Evolutionary conservation across 495 filamentous ascomycete species (phyloP).

Genomic region (Aspergillus nanangensis): DNA sequence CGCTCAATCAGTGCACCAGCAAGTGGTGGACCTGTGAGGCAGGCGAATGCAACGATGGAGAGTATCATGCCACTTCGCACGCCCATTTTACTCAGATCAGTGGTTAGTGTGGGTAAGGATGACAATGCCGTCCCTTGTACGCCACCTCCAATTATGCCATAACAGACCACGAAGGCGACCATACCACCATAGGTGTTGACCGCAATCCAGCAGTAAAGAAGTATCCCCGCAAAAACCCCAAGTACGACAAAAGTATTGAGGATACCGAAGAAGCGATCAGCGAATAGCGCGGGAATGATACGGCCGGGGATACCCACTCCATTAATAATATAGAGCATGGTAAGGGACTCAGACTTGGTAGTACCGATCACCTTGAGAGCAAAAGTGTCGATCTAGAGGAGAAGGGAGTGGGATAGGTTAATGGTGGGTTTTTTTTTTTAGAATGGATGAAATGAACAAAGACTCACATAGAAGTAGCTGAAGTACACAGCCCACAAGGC

Average conservation of each 20-base stretch:
- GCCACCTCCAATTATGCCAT: not conserved
- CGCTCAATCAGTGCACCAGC: not conserved
- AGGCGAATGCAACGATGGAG: not conserved
- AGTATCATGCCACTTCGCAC: not conserved
- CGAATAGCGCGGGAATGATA: constrained; percentile 1
- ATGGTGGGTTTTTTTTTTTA: not conserved
- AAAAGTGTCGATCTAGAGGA: constrained; percentile 1
- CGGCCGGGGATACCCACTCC: constrained; percentile 5
- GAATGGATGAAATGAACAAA: not conserved
- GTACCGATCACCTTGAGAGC: not conserved
- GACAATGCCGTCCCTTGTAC: not conserved
- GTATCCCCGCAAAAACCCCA: not conserved
- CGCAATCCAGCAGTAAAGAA: not conserved
- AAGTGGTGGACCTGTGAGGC: not conserved
- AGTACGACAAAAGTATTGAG: not conserved
- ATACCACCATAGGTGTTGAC: not conserved
- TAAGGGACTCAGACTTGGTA: not conserved
- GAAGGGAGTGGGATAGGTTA: too few relatives aligned
- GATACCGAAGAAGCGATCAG: constrained; percentile 2
- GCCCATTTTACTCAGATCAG: not conserved
- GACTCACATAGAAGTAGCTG: constrained; percentile 2
- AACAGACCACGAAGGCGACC: constrained; percentile 2
- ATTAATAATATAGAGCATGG: constrained; percentile 4
- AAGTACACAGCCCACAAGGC: constrained; percentile 4
- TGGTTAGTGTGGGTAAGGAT: not conserved